Percentiles rank a stretch among this genome's conserved stretches.
phyloP scores from a whole-genome alignment of 2,329 filamentous ascomycete genomes.

The Tympanopsis confertula region DNA sequence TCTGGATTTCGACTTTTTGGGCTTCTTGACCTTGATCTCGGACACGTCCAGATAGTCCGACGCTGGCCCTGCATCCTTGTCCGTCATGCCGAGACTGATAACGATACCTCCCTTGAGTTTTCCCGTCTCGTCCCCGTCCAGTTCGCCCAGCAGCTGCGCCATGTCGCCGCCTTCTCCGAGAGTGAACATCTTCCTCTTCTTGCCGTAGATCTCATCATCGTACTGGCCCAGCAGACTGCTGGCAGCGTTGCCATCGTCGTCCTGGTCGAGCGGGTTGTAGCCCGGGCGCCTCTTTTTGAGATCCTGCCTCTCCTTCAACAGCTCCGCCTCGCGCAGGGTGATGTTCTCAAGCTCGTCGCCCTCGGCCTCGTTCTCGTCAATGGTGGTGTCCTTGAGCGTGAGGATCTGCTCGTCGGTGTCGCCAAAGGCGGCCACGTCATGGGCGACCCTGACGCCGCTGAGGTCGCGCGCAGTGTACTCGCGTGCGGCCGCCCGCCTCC shows the following conservation, averaged over 20 bases:
- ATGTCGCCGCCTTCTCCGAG: slow-evolving; percentile 67
- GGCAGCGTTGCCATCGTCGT: slow-evolving; percentile 30
- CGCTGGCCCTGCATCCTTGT: slow-evolving; percentile 44
- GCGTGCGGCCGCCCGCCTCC: slow-evolving; percentile 44
- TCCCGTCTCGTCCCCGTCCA: slow-evolving; percentile 36
- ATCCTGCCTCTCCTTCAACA: slow-evolving; percentile 64
- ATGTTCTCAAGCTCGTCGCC: slow-evolving; percentile 83
- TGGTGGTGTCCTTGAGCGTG: slow-evolving; percentile 81
- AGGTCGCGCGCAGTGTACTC: slow-evolving; percentile 78
- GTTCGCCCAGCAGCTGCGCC: slow-evolving; percentile 47
- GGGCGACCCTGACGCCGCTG: slow-evolving; percentile 81
- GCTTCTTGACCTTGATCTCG: slow-evolving; percentile 86
- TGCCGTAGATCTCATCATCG: slow-evolving; percentile 86
- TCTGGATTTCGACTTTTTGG: slow-evolving; percentile 77
- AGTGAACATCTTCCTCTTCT: slow-evolving; percentile 79
- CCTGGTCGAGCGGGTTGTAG: slow-evolving; percentile 74
- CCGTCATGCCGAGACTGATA: slow-evolving; percentile 61
- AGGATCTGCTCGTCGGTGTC: slow-evolving; percentile 79
- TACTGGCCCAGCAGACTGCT: slow-evolving; percentile 75
- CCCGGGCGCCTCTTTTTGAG: slow-evolving; percentile 81
- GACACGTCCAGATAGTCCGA: slow-evolving; percentile 88
- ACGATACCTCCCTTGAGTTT: slow-evolving; percentile 60
- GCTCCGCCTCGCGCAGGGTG: slow-evolving; percentile 60
- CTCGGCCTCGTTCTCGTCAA: slow-evolving; percentile 72
- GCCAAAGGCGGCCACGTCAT: slow-evolving; percentile 71